These are phyloP conservation scores for Fomitopsis palustris DNA, from an alignment of 1,284 basidiomycete species.

Conservation along the genomic window DNA sequence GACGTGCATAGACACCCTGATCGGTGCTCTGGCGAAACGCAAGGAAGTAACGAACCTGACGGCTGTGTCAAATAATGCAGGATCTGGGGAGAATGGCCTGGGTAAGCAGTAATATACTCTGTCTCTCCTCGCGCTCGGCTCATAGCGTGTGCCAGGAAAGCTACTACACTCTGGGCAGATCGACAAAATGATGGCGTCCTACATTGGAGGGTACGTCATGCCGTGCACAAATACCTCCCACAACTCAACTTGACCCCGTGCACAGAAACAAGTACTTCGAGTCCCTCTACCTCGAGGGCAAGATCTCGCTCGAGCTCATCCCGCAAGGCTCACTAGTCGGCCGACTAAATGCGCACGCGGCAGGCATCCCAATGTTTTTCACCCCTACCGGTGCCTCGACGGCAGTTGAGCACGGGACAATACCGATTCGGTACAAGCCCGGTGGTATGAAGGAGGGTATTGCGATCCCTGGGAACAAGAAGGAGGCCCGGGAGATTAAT, in stretches of 20 bases:
- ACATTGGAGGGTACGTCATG: constrained; percentile 72
- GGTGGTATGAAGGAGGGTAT: constrained; percentile 66
- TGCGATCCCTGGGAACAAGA: constrained; percentile 67
- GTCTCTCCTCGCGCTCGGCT: too few relatives aligned
- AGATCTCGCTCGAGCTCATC: constrained; percentile 83
- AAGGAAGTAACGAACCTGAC: constrained; percentile 73
- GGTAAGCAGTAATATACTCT: too few relatives aligned
- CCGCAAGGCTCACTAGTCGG: constrained; percentile 93
- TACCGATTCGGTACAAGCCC: constrained; percentile 72
- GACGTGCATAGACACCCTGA: constrained; percentile 65
- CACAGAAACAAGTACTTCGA: constrained; percentile 77
- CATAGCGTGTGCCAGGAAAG: constrained; percentile 49
- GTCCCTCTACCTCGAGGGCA: constrained; percentile 73
- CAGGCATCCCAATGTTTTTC: constrained; percentile 95
- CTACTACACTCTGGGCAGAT: constrained; percentile 78
- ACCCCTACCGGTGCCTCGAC: constrained; percentile 93
- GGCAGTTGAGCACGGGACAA: constrained; percentile 76
- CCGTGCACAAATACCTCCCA: constrained; percentile 78
- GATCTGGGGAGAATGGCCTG: constrained; percentile 73
- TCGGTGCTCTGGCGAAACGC: constrained; percentile 74
- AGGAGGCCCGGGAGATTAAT: constrained; percentile 79
- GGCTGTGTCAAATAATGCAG: constrained; percentile 90
- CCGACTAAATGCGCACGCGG: constrained; percentile 87
- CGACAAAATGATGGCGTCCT: constrained; percentile 83
- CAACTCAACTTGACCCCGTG: constrained; percentile 77